Percentiles rank a stretch among this genome's conserved stretches.
These are phyloP conservation scores for Jatropha podagrica DNA, from an alignment of 441 rosid genomes.

Conservation along the genomic window DNA sequence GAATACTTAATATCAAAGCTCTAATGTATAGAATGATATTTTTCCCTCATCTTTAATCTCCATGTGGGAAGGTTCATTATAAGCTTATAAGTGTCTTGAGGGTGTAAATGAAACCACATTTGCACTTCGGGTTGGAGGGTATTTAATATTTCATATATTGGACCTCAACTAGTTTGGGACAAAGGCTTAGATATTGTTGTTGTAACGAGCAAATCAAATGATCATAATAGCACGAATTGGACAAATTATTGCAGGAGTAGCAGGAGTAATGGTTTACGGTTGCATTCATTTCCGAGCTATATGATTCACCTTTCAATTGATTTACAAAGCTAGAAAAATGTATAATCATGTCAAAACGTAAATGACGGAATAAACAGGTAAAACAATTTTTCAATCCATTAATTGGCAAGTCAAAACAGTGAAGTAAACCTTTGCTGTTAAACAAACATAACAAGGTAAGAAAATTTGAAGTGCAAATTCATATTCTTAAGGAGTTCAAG, in stretches of 20 bases:
- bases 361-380: not conserved
- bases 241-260: not conserved
- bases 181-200: too few species aligned
- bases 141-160: too few species aligned
- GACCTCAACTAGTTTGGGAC: too few species aligned
- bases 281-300: not conserved
- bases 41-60: constrained; percentile 15
- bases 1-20: constrained; percentile 10
- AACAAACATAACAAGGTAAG: not conserved
- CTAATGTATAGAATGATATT: not conserved
- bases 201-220: not conserved
- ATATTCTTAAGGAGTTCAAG: not conserved
- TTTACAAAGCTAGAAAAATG: not conserved
- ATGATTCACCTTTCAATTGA: not conserved
- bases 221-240: not conserved
- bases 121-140: not conserved
- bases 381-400: not conserved
- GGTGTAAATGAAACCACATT: not conserved
- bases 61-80: not conserved
- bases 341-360: not conserved
- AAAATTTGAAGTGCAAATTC: not conserved
- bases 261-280: not conserved
- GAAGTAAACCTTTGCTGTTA: not conserved
- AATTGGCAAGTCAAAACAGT: not conserved
- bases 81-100: not conserved